phyloP scores from a whole-genome alignment of 2,329 filamentous ascomycete species.

The Claviceps sorghi region DNA sequence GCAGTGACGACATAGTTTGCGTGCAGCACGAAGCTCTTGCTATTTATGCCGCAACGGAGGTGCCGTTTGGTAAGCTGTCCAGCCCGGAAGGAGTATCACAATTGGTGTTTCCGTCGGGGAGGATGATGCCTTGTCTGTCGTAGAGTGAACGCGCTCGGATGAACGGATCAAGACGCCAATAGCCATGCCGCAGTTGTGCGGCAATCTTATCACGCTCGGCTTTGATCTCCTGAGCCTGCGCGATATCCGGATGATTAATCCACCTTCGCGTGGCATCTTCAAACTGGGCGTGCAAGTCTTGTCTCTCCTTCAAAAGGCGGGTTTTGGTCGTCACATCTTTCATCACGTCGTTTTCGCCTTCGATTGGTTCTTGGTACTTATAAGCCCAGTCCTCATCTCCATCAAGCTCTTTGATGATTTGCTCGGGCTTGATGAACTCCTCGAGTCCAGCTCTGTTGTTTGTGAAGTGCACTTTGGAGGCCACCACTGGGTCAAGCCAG shows the following conservation, averaged over 20 bases:
- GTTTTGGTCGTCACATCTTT: conserved; percentile 49
- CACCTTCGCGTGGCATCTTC: conserved; percentile 63
- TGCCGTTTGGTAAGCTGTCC: neutral
- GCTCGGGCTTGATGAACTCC: conserved; percentile 53
- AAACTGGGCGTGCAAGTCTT: conserved; percentile 53
- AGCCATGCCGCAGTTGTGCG: conserved; percentile 51
- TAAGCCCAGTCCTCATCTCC: conserved; percentile 79
- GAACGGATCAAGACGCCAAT: conserved; percentile 85
- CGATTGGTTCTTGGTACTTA: conserved; percentile 59
- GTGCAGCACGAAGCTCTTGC: neutral
- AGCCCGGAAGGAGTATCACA: conserved; percentile 17
- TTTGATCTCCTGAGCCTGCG: conserved; percentile 32
- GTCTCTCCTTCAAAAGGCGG: conserved; percentile 47
- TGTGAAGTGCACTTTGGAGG: conserved; percentile 85
- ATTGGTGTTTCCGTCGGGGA: conserved; percentile 49
- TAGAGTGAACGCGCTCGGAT: conserved; percentile 71
- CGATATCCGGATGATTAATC: conserved; percentile 38
- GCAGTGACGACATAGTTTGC: neutral
- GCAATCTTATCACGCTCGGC: conserved; percentile 47
- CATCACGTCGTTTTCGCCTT: conserved; percentile 65
- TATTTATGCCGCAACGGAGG: conserved; percentile 19
- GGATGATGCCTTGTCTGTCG: conserved; percentile 63
- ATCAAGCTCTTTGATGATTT: conserved; percentile 70
- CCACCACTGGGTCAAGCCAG: conserved; percentile 95
- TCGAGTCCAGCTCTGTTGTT: conserved; percentile 67